Percentiles rank a stretch among this genome's conserved stretches.
Conservation (phyloP, 2,329 filamentous ascomycete genomes). For the Daldinia sp. region DNA sequence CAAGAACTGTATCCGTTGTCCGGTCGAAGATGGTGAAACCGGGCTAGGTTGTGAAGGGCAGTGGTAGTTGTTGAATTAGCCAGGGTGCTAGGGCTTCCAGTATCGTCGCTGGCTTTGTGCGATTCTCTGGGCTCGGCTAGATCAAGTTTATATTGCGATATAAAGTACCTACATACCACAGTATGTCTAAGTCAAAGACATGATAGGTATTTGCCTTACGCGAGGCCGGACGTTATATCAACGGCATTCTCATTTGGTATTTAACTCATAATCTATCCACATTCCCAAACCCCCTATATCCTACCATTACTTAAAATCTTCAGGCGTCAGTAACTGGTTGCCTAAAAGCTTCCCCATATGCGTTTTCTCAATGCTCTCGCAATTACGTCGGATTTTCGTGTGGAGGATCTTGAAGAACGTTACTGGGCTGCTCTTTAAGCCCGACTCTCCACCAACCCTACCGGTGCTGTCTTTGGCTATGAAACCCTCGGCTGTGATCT, state of each 20-base stretch:
- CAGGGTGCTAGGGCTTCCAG: background rate
- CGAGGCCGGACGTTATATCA: background rate
- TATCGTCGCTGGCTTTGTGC: no score
- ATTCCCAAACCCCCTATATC: background rate
- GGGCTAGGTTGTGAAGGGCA: no score
- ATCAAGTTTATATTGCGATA: background rate
- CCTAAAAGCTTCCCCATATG: conserved; percentile 57
- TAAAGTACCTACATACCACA: background rate
- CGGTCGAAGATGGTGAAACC: no score
- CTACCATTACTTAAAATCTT: conserved; percentile 31
- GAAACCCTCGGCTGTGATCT: conserved; percentile 53
- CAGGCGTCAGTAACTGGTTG: conserved; percentile 43
- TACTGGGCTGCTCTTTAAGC: conserved; percentile 53
- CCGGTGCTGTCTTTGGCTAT: conserved; percentile 44
- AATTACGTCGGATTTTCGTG: conserved; percentile 54
- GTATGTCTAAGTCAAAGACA: background rate
- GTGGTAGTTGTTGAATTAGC: background rate
- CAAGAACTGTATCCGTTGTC: no score
- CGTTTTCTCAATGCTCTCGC: conserved; percentile 56
- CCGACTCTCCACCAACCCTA: conserved; percentile 37
- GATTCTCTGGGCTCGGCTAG: background rate
- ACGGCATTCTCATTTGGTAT: background rate
- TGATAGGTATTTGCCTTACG: background rate
- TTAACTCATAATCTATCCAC: background rate
- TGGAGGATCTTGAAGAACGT: conserved; percentile 55